Base-by-base conservation (phyloP, 2,329 filamentous ascomycete species). In the Colletotrichum abscissum region DNA sequence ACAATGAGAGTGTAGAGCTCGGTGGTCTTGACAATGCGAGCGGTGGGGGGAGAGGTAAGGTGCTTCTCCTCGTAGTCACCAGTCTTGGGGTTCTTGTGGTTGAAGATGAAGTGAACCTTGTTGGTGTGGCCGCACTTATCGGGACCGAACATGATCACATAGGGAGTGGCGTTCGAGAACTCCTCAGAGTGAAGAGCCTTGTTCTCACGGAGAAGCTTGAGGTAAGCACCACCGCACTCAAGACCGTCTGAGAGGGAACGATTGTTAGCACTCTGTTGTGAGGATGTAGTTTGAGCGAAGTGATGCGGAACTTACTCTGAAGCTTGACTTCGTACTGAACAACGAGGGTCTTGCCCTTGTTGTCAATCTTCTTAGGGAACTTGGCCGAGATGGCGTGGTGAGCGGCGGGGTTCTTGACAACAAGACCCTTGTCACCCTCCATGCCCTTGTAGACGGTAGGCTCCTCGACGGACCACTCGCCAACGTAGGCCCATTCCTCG, bases 1-100 rank as follows among this genome's bases (percentile, higher is more conserved):
- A 99, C 94, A 79, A 98, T 95, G 79, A 99, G 90, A 74, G 97
- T 98, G 90, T 99, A 99, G 76, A 99, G 93, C 84, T 96, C 93
- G 76, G 94, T 94, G 76, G 94, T 93, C 92, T 98, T 98, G 88
- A 92, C 89, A 80, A 97, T 97, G 83, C 92, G 93, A 82, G 95
- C 95, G 73, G 92, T 89, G 75, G 97, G 95, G 76, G 96, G 93
- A 79, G 90, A 90, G 82, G 90, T 92, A 76, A 99, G 90, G 87
- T 99, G 97, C 93, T 99, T 99, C 94, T 99, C 97, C 91, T 99
- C 96, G 81, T 99, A 99, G 86, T 98, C 95, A 88, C 96, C 96
- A 59, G 95, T 98, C 94, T 98, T 98, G 83, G 97, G 97, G 92
- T 98, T 99, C 94, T 98, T 99, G 93, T 99, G 97, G 87, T 97